A percentile compares a stretch with the other conserved stretches of the same genome.
These are phyloP conservation scores for Stagonosporopsis vannaccii DNA, from an alignment of 2,329 filamentous ascomycete species.

Conservation along the genomic window DNA sequence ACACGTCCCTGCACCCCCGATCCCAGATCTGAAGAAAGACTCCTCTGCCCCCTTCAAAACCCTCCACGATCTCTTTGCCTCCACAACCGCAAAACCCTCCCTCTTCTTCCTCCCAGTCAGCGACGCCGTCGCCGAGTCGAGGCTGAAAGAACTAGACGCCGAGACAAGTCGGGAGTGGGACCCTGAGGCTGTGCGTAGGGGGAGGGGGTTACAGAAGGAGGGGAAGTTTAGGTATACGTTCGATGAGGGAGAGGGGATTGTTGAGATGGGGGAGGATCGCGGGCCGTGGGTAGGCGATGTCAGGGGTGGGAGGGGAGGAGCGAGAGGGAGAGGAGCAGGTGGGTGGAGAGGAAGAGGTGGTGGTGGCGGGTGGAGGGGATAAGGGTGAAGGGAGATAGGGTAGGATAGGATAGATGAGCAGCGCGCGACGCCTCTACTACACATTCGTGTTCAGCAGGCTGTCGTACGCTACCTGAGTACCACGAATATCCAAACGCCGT, in stretches of 20 bases:
- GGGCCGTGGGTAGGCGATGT: constrained; percentile 39
- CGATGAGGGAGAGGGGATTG: constrained; percentile 53
- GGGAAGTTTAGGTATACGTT: constrained; percentile 53
- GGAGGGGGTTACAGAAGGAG: constrained; percentile 37
- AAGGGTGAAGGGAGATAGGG: too few species aligned
- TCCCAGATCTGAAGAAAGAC: constrained; percentile 18
- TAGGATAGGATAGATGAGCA: too few species aligned
- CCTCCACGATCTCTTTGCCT: constrained; percentile 67
- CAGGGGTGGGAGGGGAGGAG: constrained; percentile 22
- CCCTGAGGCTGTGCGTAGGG: constrained; percentile 39
- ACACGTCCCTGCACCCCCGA: constrained; percentile 6
- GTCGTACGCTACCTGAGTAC: too few species aligned
- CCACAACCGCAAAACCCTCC: constrained; percentile 67
- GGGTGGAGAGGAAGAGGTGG: constrained; percentile 20
- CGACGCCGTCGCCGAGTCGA: constrained; percentile 67
- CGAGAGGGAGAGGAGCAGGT: constrained; percentile 18
- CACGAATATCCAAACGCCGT: too few species aligned
- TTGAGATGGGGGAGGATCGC: constrained; percentile 50
- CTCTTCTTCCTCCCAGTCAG: constrained; percentile 72
- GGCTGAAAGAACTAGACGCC: constrained; percentile 67
- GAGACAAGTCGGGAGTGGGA: constrained; percentile 54
- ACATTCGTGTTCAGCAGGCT: too few species aligned
- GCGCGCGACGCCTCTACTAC: too few species aligned
- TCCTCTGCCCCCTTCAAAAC: constrained; percentile 56
- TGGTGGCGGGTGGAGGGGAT: constrained; percentile 21